A percentile compares a stretch with the other conserved stretches of the same genome.
Conservation (phyloP, 192 early-diverging fungal species). For the Backusella luteola region DNA sequence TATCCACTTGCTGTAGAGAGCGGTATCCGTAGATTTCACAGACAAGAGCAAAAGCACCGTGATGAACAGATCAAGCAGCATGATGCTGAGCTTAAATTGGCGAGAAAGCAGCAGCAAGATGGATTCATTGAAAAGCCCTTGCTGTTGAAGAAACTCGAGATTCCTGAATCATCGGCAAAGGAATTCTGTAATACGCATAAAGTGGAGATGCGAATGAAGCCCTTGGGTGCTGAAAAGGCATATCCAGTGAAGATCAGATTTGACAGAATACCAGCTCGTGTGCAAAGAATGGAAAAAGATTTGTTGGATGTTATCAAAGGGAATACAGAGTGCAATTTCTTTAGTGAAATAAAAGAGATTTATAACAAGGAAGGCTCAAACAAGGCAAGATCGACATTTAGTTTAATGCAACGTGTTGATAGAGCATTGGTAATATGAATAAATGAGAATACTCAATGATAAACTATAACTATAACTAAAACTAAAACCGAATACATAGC, state of each 20-base stretch:
- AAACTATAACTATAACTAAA: too few species aligned
- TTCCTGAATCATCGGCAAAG: slow-evolving; percentile 5
- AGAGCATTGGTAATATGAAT: slow-evolving; percentile 34
- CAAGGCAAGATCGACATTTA: slow-evolving; percentile 37
- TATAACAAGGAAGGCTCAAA: slow-evolving; percentile 36
- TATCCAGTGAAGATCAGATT: slow-evolving; percentile 47
- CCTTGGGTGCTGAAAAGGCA: slow-evolving; percentile 33
- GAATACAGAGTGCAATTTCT: slow-evolving; percentile 27
- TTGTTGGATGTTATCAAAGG: slow-evolving; percentile 36
- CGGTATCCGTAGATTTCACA: background rate
- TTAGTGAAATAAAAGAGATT: slow-evolving; percentile 24
- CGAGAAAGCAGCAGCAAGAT: background rate
- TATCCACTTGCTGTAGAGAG: background rate
- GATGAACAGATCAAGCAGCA: background rate
- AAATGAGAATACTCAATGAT: too few species aligned
- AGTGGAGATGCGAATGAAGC: slow-evolving; percentile 36
- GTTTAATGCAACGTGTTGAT: slow-evolving; percentile 42
- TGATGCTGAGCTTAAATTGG: background rate
- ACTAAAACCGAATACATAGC: slow-evolving; percentile 22
- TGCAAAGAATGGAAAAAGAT: slow-evolving; percentile 27
- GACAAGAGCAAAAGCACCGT: background rate
- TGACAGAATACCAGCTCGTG: slow-evolving; percentile 24
- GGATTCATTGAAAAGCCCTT: background rate
- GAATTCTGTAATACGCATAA: slow-evolving; percentile 47
- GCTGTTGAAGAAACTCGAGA: background rate